Evolutionary conservation across 441 rosid species (phyloP).

Genomic region (Arabidopsis lyrata): DNA sequence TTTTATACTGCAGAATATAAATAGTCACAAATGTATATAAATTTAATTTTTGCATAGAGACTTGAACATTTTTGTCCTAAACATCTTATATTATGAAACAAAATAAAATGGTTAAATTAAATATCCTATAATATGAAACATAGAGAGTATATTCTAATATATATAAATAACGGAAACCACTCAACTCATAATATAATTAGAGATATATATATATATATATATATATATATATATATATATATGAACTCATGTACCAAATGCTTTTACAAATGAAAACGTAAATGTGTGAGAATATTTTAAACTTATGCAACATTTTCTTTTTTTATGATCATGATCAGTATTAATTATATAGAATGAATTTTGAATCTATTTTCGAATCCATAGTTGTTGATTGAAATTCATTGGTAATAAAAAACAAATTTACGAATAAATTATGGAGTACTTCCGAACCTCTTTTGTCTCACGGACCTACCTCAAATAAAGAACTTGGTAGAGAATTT

Average conservation of each 20-base stretch:
- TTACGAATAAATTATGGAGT: constrained; percentile 3
- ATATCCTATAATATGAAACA: too few relatives aligned
- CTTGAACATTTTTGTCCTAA: too few relatives aligned
- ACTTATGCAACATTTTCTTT: background rate
- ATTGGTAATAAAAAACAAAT: background rate
- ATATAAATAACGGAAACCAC: background rate
- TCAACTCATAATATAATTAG: background rate
- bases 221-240: too few relatives aligned
- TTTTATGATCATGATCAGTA: background rate
- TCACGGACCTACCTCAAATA: background rate
- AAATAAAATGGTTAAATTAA: too few relatives aligned
- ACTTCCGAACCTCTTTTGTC: constrained; percentile 8
- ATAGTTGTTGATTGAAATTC: background rate
- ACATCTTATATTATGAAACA: too few relatives aligned
- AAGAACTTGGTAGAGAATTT: background rate
- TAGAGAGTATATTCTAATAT: too few relatives aligned
- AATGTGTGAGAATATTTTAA: background rate
- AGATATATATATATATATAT: too few relatives aligned
- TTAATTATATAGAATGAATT: background rate
- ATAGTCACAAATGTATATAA: too few relatives aligned
- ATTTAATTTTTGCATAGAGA: too few relatives aligned
- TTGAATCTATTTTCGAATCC: background rate
- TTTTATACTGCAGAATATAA: too few relatives aligned
- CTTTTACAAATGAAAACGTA: background rate
- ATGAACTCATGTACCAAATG: background rate